Conservation (phyloP, 495 filamentous ascomycete species). For the Mytilinidion resinicola region DNA sequence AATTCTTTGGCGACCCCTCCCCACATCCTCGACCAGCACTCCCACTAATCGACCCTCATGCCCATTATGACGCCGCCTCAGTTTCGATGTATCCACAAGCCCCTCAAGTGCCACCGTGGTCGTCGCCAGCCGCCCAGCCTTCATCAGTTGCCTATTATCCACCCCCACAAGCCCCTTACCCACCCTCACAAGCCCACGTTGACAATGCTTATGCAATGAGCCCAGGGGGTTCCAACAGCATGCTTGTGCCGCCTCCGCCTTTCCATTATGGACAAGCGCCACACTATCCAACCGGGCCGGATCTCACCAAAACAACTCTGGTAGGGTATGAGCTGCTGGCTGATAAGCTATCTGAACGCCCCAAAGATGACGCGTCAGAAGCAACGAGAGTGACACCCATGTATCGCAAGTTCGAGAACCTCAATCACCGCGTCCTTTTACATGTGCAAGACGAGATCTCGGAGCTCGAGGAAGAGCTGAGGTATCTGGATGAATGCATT, state of each 20-base stretch:
- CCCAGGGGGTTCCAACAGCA: conserved; percentile 4
- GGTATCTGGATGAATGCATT: conserved; percentile 64
- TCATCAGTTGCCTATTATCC: conserved; percentile 15
- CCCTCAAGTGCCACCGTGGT: conserved; percentile 10
- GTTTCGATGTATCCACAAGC: conserved; percentile 6
- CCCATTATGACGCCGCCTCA: conserved; percentile 9
- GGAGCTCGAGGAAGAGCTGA: conserved; percentile 69
- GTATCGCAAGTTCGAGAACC: conserved; percentile 75
- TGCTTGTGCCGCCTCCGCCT: conserved; percentile 5
- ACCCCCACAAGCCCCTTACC: conserved; percentile 13
- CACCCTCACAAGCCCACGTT: conserved; percentile 5
- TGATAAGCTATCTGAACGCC: conserved; percentile 47
- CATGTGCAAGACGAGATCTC: conserved; percentile 82
- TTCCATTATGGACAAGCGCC: conserved; percentile 14
- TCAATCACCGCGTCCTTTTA: conserved; percentile 80
- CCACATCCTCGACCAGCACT: conserved; percentile 10
- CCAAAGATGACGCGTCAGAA: conserved; percentile 4
- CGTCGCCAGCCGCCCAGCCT: conserved; percentile 10
- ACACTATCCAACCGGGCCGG: conserved; percentile 21
- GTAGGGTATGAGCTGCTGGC: conserved; percentile 65
- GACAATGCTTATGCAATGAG: conserved; percentile 17
- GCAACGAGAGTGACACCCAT: conserved; percentile 53
- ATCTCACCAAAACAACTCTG: conserved; percentile 44
- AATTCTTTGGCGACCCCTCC: conserved; percentile 14
- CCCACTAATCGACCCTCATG: conserved; percentile 8